Percentiles rank a stretch among this genome's conserved stretches.
Conservation (phyloP, 108 stramenopile species). For the Cyclostephanos invisitatus region DNA sequence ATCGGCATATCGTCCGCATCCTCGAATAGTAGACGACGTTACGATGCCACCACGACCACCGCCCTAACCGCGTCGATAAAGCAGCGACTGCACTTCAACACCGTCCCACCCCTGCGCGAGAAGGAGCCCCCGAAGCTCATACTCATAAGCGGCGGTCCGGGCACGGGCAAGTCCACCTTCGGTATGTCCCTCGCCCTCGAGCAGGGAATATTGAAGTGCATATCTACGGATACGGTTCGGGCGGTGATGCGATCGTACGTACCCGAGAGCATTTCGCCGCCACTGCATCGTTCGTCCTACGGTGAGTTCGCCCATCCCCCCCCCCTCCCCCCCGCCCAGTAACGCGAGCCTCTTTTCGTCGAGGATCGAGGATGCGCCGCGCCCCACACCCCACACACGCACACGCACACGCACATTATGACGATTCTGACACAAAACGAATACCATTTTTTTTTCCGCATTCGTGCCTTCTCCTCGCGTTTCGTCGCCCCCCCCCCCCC, state of each 20-base stretch:
- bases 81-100: slow-evolving; percentile 34
- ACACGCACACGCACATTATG: too few relatives aligned
- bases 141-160: slow-evolving; percentile 54
- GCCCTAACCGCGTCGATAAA: slow-evolving; percentile 24
- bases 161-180: slow-evolving; percentile 65
- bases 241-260: slow-evolving; percentile 61
- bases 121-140: slow-evolving; percentile 55
- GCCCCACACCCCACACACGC: too few relatives aligned
- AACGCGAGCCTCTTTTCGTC: too few relatives aligned
- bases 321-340: not conserved
- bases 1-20: not conserved
- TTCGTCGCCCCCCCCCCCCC: not conserved
- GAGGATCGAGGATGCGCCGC: too few relatives aligned
- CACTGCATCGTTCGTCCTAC: slow-evolving; percentile 68
- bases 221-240: slow-evolving; percentile 67
- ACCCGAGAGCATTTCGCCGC: slow-evolving; percentile 54
- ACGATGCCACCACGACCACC: slow-evolving; percentile 5
- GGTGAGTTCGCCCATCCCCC: slow-evolving; percentile 17
- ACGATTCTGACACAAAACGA: too few relatives aligned
- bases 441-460: too few relatives aligned
- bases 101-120: slow-evolving; percentile 5
- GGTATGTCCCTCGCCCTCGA: slow-evolving; percentile 67
- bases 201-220: slow-evolving; percentile 68
- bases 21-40: not conserved
- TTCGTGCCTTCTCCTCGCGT: too few relatives aligned